Percentiles rank a stretch among this genome's conserved stretches.
These are phyloP conservation scores for Metarhizium album DNA, from an alignment of 2,329 filamentous ascomycete species.

Conservation along the genomic window DNA sequence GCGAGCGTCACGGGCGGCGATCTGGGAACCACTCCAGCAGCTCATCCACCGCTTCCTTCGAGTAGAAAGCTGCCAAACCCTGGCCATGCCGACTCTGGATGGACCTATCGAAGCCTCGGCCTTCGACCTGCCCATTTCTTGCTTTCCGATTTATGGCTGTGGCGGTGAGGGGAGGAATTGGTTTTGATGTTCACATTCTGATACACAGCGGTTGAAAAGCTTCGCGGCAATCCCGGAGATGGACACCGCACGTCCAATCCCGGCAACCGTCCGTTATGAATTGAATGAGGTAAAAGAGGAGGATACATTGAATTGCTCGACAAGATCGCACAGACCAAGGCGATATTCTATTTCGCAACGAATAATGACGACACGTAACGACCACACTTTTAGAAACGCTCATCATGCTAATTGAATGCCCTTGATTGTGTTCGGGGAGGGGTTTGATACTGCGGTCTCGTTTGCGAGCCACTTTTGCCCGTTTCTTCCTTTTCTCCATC, in stretches of 20 bases:
- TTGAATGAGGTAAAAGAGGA: conserved; percentile 4
- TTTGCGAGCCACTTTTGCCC: not conserved
- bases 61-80: conserved; percentile 25
- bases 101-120: not conserved
- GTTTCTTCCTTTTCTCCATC: not conserved
- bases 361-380: conserved; percentile 17
- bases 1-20: conserved; percentile 34
- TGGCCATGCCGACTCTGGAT: not conserved
- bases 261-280: conserved; percentile 6
- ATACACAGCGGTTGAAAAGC: conserved; percentile 26
- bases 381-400: conserved; percentile 10
- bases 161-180: not conserved
- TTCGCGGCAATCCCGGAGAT: conserved; percentile 24
- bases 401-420: conserved; percentile 4
- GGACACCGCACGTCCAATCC: conserved; percentile 16
- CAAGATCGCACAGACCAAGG: conserved; percentile 2
- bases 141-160: not conserved
- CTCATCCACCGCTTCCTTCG: conserved; percentile 50
- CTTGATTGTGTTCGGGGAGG: not conserved
- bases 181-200: not conserved
- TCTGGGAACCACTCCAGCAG: conserved; percentile 51
- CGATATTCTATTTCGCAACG: conserved; percentile 11
- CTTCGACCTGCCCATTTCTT: not conserved
- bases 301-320: not conserved
- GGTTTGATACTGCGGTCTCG: not conserved